phyloP scores from a whole-genome alignment of 1,139 yeast species.

The Zygotorulaspora mrakii region DNA sequence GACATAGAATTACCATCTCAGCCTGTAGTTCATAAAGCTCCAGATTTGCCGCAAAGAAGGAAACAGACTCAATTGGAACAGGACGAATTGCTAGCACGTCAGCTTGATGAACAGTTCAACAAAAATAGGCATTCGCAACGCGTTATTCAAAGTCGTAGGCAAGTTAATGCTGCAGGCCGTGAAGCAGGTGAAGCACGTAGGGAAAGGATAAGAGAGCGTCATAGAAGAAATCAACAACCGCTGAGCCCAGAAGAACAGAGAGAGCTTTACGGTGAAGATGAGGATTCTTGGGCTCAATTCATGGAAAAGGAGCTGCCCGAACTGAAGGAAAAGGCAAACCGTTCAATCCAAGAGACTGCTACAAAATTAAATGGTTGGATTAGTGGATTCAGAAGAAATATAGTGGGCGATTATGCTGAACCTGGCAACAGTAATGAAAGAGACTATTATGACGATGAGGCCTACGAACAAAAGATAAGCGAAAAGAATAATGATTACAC shows the following conservation, averaged over 20 bases:
- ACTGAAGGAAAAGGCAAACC: conserved; percentile 63
- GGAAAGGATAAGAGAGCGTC: conserved; percentile 29
- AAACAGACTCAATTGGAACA: conserved; percentile 51
- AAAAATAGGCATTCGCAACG: conserved; percentile 17
- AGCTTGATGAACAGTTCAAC: conserved; percentile 69
- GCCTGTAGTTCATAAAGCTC: conserved; percentile 34
- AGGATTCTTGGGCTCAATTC: conserved; percentile 61
- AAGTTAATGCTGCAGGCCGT: conserved; percentile 19
- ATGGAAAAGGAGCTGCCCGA: conserved; percentile 62
- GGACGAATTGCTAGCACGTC: conserved; percentile 82
- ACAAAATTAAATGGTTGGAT: conserved; percentile 80
- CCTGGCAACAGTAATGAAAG: conserved; percentile 20
- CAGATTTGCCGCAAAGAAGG: conserved; percentile 31
- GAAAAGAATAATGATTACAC: conserved; percentile 13
- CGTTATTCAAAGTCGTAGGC: conserved; percentile 2
- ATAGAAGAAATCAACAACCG: conserved; percentile 22
- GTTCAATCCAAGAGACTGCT: conserved; percentile 82
- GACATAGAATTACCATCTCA: conserved; percentile 53
- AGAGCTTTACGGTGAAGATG: conserved; percentile 41
- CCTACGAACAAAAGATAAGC: conserved; percentile 19
- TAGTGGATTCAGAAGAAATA: conserved; percentile 50
- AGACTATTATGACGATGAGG: conserved; percentile 29
- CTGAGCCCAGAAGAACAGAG: conserved; percentile 23
- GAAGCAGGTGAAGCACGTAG: conserved; percentile 29
- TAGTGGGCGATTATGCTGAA: conserved; percentile 25